phyloP scores from a whole-genome alignment of 2,329 filamentous ascomycete genomes.

The Thelonectria blattea region DNA sequence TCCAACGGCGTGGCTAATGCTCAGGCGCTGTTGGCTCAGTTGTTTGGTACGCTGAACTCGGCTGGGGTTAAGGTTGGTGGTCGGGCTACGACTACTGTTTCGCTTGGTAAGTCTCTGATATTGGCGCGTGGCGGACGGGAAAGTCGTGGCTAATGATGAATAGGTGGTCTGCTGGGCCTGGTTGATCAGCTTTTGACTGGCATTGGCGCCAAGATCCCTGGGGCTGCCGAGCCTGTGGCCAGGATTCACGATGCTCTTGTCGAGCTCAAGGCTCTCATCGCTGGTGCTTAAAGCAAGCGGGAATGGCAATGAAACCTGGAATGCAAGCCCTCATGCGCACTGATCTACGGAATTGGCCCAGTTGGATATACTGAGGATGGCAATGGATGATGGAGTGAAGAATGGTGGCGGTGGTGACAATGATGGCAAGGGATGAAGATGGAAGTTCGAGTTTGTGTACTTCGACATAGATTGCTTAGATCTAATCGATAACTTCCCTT shows the following conservation, averaged over 20 bases:
- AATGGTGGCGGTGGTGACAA: too few relatives aligned
- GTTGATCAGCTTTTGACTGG: not conserved
- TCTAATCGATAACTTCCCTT: too few relatives aligned
- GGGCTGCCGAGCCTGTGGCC: not conserved
- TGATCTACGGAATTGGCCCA: too few relatives aligned
- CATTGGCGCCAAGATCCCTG: not conserved
- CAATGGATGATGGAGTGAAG: too few relatives aligned
- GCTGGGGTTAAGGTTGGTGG: not conserved
- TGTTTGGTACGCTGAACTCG: not conserved
- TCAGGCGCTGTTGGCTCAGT: not conserved
- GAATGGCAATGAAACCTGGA: too few relatives aligned
- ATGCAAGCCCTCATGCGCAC: too few relatives aligned
- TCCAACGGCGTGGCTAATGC: not conserved
- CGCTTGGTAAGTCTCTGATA: not conserved
- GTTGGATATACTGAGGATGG: too few relatives aligned
- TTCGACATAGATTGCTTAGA: too few relatives aligned
- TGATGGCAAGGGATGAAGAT: too few relatives aligned
- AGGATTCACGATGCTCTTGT: not conserved
- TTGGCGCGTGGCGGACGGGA: not conserved
- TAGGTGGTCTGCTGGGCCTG: not conserved
- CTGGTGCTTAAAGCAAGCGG: too few relatives aligned
- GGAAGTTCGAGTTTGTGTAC: too few relatives aligned
- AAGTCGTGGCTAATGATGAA: not conserved
- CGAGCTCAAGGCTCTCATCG: not conserved
- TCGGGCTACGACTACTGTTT: not conserved